These are phyloP conservation scores for Saturnispora bothae DNA, from an alignment of 805 yeast species.

Conservation along the genomic window DNA sequence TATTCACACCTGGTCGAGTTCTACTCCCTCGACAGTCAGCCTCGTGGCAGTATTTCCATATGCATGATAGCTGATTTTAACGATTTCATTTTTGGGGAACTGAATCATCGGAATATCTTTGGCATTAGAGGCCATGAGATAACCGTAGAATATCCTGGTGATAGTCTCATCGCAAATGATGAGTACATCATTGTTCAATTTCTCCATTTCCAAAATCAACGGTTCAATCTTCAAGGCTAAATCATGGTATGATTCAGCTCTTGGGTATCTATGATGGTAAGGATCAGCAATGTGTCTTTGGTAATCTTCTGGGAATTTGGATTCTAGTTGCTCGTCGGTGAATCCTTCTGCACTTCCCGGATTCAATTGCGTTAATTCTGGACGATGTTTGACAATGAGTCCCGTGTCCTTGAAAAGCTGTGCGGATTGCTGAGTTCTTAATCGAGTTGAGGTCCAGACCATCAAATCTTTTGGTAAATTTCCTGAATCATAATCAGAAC, in stretches of 20 bases:
- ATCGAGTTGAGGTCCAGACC: conserved; percentile 93
- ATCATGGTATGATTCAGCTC: conserved; percentile 95
- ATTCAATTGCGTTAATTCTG: conserved; percentile 77
- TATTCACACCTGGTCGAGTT: conserved; percentile 9
- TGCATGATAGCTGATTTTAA: conserved; percentile 81
- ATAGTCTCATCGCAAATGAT: conserved; percentile 92
- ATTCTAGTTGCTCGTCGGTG: conserved; percentile 46
- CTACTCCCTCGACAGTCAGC: conserved; percentile 30
- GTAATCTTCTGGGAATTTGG: conserved; percentile 59
- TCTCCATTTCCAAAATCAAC: conserved; percentile 82
- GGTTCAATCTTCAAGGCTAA: conserved; percentile 93
- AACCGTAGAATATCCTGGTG: conserved; percentile 82
- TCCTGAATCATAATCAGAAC: conserved; percentile 22
- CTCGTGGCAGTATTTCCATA: conserved; percentile 62
- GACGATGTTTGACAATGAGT: conserved; percentile 59
- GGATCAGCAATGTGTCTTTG: conserved; percentile 63
- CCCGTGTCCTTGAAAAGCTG: conserved; percentile 53
- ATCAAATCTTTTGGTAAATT: conserved; percentile 34
- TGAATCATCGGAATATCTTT: conserved; percentile 71
- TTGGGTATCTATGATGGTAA: conserved; percentile 82
- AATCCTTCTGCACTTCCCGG: conserved; percentile 81
- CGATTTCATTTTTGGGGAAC: conserved; percentile 74
- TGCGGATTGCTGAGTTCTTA: conserved; percentile 74
- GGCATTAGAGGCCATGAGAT: conserved; percentile 85
- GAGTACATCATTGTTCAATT: conserved; percentile 77